Conservation (phyloP, 441 rosid species). For the Gossypium schwendimanii region DNA sequence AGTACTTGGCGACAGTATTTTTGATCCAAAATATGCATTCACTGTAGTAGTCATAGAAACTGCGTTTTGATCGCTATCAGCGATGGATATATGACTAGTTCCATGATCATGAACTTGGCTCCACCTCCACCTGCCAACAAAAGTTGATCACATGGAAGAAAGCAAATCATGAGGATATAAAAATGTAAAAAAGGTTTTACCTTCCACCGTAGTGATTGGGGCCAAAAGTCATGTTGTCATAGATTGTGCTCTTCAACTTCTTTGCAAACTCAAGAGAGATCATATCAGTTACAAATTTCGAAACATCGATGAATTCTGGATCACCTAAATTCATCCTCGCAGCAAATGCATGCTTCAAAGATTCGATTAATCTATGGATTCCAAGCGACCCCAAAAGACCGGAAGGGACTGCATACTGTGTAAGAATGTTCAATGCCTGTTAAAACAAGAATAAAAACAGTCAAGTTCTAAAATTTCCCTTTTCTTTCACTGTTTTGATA, state of each 20-base stretch:
- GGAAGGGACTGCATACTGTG: conserved; percentile 33
- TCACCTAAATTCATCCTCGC: conserved; percentile 59
- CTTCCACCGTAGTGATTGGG: conserved; percentile 38
- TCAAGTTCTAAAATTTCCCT: background rate
- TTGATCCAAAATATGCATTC: conserved; percentile 45
- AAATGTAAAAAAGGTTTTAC: background rate
- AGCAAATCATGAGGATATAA: too few species aligned
- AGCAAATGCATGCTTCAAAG: conserved; percentile 46
- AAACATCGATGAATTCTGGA: conserved; percentile 38
- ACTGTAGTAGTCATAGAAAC: conserved; percentile 55
- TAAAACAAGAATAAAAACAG: background rate
- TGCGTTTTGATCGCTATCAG: conserved; percentile 40
- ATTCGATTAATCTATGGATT: conserved; percentile 43
- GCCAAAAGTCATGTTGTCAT: conserved; percentile 42
- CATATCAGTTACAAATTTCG: conserved; percentile 39
- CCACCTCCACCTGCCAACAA: conserved; percentile 31
- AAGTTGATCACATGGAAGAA: too few species aligned
- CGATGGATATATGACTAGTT: conserved; percentile 47
- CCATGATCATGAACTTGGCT: conserved; percentile 43
- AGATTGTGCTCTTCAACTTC: conserved; percentile 32
- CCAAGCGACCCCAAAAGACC: conserved; percentile 42
- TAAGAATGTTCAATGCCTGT: conserved; percentile 49
- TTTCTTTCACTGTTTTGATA: background rate
- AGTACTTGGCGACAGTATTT: conserved; percentile 40
- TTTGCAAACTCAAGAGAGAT: conserved; percentile 40